Conservation (phyloP, 2,329 filamentous ascomycete species). For the Celoporthe dispersa region DNA sequence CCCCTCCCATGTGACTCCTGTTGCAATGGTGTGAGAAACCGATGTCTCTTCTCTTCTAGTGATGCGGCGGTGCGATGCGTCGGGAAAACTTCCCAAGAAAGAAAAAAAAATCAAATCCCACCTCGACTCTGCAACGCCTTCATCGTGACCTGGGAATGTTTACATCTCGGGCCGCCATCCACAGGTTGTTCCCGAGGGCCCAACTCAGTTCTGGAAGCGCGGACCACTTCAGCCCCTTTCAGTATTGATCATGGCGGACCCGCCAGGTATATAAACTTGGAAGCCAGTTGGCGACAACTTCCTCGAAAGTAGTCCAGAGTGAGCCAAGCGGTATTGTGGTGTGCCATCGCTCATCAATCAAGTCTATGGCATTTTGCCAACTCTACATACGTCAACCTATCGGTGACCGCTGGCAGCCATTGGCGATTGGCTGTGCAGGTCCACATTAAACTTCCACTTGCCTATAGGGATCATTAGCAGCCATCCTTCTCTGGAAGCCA, state of each 20-base stretch:
- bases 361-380: background rate
- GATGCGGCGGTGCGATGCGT: conserved; percentile 6
- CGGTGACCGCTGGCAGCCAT: conserved; percentile 33
- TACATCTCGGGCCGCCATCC: background rate
- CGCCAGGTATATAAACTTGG: background rate
- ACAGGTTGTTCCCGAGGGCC: background rate
- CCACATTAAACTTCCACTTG: conserved; percentile 52
- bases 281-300: background rate
- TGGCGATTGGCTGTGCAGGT: conserved; percentile 35
- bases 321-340: background rate
- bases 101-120: background rate
- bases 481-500: background rate
- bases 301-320: background rate
- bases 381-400: conserved; percentile 27
- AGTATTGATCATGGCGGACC: background rate
- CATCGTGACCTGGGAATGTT: background rate
- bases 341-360: background rate
- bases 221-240: background rate
- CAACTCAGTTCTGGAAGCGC: background rate
- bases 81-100: background rate
- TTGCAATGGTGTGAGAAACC: conserved; percentile 21
- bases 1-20: conserved; percentile 26
- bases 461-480: conserved; percentile 42
- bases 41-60: conserved; percentile 22
- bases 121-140: background rate